These are phyloP conservation scores for Annulohypoxylon truncatum DNA, from an alignment of 2,329 filamentous ascomycete genomes.

Conservation along the genomic window DNA sequence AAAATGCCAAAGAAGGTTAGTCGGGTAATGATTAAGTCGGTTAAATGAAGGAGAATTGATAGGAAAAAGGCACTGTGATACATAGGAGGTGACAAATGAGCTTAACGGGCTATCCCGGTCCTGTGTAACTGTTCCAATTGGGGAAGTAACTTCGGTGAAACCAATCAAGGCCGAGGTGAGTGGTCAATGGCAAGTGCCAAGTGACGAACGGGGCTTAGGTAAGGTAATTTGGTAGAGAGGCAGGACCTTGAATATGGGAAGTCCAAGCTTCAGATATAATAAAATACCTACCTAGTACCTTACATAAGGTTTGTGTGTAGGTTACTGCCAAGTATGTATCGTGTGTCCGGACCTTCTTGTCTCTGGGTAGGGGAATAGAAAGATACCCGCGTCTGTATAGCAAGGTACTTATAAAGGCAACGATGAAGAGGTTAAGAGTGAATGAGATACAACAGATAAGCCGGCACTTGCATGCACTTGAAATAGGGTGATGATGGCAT, in stretches of 20 bases:
- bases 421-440: neutral
- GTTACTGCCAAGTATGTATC: constrained; percentile 4
- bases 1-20: constrained; percentile 34
- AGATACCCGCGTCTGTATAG: neutral
- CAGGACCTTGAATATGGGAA: neutral
- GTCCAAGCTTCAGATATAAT: neutral
- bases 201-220: neutral
- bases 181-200: neutral
- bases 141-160: constrained; percentile 27
- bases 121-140: constrained; percentile 32
- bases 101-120: constrained; percentile 34
- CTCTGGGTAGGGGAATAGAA: neutral
- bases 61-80: constrained; percentile 12
- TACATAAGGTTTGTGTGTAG: too few relatives aligned
- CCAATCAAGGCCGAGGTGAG: constrained; percentile 18
- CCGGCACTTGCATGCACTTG: constrained; percentile 35
- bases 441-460: constrained; percentile 26
- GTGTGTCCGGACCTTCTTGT: neutral
- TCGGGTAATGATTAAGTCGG: neutral
- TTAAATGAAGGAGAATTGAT: constrained; percentile 12
- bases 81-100: constrained; percentile 19
- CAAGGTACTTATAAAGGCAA: constrained; percentile 11
- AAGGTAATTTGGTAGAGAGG: neutral
- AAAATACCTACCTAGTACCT: too few relatives aligned
- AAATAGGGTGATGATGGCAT: constrained; percentile 42